Base-by-base conservation (phyloP, 1,139 yeast species). In the Saccharomyces uvarum region DNA sequence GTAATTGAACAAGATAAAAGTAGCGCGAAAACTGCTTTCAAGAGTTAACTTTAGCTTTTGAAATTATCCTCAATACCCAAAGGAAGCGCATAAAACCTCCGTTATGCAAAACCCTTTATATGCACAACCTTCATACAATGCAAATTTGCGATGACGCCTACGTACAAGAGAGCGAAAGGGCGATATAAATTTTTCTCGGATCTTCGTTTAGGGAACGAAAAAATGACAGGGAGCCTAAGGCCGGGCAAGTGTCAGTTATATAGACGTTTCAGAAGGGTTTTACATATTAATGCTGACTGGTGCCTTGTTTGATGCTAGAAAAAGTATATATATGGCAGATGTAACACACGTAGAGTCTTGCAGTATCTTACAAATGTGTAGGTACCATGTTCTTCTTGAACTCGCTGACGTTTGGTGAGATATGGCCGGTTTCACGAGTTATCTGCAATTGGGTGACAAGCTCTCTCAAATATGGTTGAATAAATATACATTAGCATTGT, bases 391-490 rank as follows among this genome's bases (percentile, higher is more conserved):
- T 38, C 21, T 19, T 13, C 44, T 16, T 11, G 11, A 19, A 38
- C 11, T 38, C 19, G 13, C 7, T 9, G 4, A 38, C 24, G 26
- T 16, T 38, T 11, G 26, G 26, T 4, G 26, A 19, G 44, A 38
- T 19, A 38, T 38, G 44, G 21, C n/a, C 21, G 44, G 44, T 38
- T 19, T 56, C 19, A 57, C 51, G 27, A 54, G 77, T n/a, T 77
- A 75, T 57, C 61, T 79, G 32, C 68, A 69, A 42, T 66, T 78
- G 8, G 63, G 69, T 19, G 89, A 84, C 58, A 64, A 77, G 49
- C 61, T 83, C 7, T 74, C 84, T 2, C 90, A 85, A 62, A 66
- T 78, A 4, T 82, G 86, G 78, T 63, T 84, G 26, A 84, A 84
- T 65, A 77, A 77, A 59, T 80, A 77, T 63, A 75, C 87, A 0